Evolutionary conservation across 192 early-diverging fungal genomes (phyloP).

Genomic region (Backusella psychrophila): DNA sequence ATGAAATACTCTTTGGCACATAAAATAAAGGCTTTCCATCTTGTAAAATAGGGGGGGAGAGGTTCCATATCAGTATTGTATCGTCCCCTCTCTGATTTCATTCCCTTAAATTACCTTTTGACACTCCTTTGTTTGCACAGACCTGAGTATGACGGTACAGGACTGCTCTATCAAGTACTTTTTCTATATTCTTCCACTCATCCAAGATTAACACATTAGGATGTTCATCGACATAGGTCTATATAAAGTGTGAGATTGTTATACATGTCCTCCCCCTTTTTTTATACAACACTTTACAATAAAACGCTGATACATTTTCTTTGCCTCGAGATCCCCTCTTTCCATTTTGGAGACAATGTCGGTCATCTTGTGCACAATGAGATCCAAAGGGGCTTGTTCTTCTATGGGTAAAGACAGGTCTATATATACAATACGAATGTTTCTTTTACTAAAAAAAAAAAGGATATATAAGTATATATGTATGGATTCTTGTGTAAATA

Average conservation of each 20-base stretch:
- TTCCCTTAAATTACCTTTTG: background rate
- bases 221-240: constrained; percentile 19
- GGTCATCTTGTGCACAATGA: constrained; percentile 41
- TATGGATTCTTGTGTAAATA: background rate
- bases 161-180: constrained; percentile 15
- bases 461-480: background rate
- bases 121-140: background rate
- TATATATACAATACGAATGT: constrained; percentile 23
- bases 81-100: too few species aligned
- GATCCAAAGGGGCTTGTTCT: constrained; percentile 23
- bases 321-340: constrained; percentile 9
- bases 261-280: background rate
- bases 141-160: background rate
- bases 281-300: constrained; percentile 2
- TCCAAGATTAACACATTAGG: constrained; percentile 27
- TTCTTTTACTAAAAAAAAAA: constrained; percentile 16
- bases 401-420: constrained; percentile 25
- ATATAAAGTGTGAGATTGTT: background rate
- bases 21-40: constrained; percentile 7
- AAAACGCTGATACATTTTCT: constrained; percentile 22
- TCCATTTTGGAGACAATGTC: constrained; percentile 31
- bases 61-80: background rate
- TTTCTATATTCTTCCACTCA: constrained; percentile 13
- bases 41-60: background rate
- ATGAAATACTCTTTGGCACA: constrained; percentile 2